Evolutionary conservation across 2,329 filamentous ascomycete species (phyloP), one percentile per base, ranked within the genome.

Genomic region (Xylariaceae sp.): DNA sequence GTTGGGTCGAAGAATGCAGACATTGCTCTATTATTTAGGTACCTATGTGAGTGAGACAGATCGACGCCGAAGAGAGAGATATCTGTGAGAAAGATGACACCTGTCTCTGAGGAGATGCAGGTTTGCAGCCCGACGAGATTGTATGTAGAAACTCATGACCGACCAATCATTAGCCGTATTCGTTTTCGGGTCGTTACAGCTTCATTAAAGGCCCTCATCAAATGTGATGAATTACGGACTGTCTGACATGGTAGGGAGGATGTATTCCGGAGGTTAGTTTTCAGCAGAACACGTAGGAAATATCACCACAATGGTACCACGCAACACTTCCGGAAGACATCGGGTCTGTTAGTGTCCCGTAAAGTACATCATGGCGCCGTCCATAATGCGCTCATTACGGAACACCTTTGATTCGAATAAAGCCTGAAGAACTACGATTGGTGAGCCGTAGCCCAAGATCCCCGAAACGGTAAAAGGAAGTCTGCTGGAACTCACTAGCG

Each of bases 141-240:
- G 23, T 30, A 30, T 30, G 23, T 30, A 30, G 23, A 30, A 30
- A 30, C 23, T 30, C 23, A 30, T 41, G 5, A 9, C 37, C 11
- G 37, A 41, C 37, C 11, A 41, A 41, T 30, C 23, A 30, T 4
- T 1, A 30, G 15, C 9, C 57, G 57, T 59, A 59, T 39, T 56
- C 57, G 57, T 35, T 53, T 59, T 53, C 44, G 53, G 41, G 9
- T 41, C 8, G 35, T 11, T 41, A 15, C 37, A 41, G 37, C 37
- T 41, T 9, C 37, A 41, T 9, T 8, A 41, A 41, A 41, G 17
- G 17, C 17, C 17, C 17, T 18, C 2, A 41, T 9, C 37, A 41
- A 41, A 41, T 41, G 37, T 41, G 37, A 41, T 10, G 37, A 41
- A 30, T 30, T 30, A 30, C 23, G 23, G 23, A 30, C 5, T 30